phyloP scores from a whole-genome alignment of 441 rosid species.

The Melastoma candidum region DNA sequence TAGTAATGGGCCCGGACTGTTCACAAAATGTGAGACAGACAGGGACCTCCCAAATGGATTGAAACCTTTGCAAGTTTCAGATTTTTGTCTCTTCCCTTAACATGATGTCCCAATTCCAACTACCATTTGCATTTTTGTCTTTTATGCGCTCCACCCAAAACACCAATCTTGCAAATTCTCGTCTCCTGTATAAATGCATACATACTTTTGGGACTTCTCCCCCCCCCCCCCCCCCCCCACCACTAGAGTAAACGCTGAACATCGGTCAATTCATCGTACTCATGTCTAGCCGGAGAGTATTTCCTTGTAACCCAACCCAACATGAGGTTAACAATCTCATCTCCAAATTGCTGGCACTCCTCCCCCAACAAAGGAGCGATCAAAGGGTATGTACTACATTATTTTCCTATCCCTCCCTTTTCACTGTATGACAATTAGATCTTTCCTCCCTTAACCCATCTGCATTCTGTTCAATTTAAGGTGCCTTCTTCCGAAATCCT shows the following conservation, averaged over 20 bases:
- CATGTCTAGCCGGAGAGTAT: slow-evolving; percentile 28
- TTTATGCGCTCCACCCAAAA: neutral
- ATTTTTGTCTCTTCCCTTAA: slow-evolving; percentile 1
- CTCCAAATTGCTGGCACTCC: slow-evolving; percentile 34
- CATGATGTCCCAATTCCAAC: slow-evolving; percentile 5
- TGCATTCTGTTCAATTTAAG: slow-evolving; percentile 7
- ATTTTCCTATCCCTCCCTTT: neutral
- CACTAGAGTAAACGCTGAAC: neutral
- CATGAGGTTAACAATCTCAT: slow-evolving; percentile 38
- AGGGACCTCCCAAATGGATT: slow-evolving; percentile 9
- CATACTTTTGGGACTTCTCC: neutral
- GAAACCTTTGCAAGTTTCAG: neutral
- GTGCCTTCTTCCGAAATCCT: slow-evolving; percentile 26
- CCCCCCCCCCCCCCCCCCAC: neutral
- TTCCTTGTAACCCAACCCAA: slow-evolving; percentile 19
- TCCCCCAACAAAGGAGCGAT: slow-evolving; percentile 31
- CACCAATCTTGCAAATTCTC: slow-evolving; percentile 21
- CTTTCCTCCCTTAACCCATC: neutral
- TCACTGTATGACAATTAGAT: neutral
- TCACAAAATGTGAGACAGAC: slow-evolving; percentile 19
- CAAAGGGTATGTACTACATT: slow-evolving; percentile 23
- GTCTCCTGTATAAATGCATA: slow-evolving; percentile 14
- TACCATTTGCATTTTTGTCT: neutral
- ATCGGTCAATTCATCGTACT: neutral
- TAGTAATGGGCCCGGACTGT: slow-evolving; percentile 16